Conservation (phyloP, 2,329 filamentous ascomycete species). For the Botryotinia narcissicola region DNA sequence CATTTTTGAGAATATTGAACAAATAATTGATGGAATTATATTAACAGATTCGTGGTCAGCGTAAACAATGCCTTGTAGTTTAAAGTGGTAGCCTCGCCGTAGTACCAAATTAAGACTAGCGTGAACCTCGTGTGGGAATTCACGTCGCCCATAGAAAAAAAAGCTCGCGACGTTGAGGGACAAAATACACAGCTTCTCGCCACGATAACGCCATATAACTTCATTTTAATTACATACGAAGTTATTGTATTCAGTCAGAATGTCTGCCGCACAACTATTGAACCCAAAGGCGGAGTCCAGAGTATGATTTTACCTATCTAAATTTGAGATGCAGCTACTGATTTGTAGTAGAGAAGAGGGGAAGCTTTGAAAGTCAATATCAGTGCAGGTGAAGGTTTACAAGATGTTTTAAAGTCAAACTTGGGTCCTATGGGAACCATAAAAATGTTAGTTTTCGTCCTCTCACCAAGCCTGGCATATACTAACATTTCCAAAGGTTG, state of each 20-base stretch:
- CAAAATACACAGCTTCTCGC: slow-evolving; percentile 6
- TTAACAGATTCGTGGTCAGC: not conserved
- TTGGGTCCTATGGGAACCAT: slow-evolving; percentile 89
- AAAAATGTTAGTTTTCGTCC: slow-evolving; percentile 69
- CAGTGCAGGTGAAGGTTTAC: slow-evolving; percentile 86
- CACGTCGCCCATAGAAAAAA: slow-evolving; percentile 21
- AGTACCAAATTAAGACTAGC: slow-evolving; percentile 15
- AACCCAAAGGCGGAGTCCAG: slow-evolving; percentile 99
- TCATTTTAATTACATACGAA: slow-evolving; percentile 22
- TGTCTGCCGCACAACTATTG: slow-evolving; percentile 97
- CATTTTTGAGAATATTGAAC: slow-evolving; percentile 27
- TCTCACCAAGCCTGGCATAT: slow-evolving; percentile 7
- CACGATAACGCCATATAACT: slow-evolving; percentile 13
- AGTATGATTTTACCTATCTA: slow-evolving; percentile 53
- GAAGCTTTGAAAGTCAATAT: slow-evolving; percentile 98
- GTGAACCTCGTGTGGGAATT: slow-evolving; percentile 17
- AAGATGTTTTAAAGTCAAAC: slow-evolving; percentile 95
- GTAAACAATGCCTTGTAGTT: not conserved
- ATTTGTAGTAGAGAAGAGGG: slow-evolving; percentile 71
- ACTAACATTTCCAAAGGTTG: slow-evolving; percentile 48
- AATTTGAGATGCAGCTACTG: slow-evolving; percentile 33
- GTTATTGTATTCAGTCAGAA: slow-evolving; percentile 42
- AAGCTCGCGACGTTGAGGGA: slow-evolving; percentile 20
- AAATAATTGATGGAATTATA: not conserved
- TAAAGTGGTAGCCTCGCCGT: slow-evolving; percentile 11